Percentiles rank a stretch among this genome's conserved stretches.
These are phyloP conservation scores for Trichoderma citrinoviride DNA, from an alignment of 2,329 filamentous ascomycete species.

Conservation along the genomic window DNA sequence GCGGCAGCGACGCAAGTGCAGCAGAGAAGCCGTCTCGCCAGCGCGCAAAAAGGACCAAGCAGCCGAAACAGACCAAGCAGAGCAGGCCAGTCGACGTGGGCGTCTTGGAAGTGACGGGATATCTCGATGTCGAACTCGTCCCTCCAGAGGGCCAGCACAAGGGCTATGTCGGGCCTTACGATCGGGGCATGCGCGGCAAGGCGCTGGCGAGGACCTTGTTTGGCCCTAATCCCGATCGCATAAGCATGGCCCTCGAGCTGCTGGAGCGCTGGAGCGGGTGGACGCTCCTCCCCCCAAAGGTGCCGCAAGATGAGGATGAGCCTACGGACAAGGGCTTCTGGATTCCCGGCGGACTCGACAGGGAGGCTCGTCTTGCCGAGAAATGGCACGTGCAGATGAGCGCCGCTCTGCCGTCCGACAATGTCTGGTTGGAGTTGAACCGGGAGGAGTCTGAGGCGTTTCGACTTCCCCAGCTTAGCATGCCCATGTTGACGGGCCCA, in stretches of 20 bases:
- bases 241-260: conserved; percentile 39
- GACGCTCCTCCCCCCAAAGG: conserved; percentile 41
- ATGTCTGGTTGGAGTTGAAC: conserved; percentile 25
- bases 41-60: conserved; percentile 28
- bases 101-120: conserved; percentile 24
- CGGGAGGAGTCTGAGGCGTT: conserved; percentile 33
- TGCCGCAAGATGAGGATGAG: conserved; percentile 29
- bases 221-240: conserved; percentile 38
- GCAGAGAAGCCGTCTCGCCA: conserved; percentile 30
- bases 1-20: conserved; percentile 32
- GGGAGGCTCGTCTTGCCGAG: conserved; percentile 35
- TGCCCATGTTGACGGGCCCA: conserved; percentile 38
- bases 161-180: conserved; percentile 39
- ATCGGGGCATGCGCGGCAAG: conserved; percentile 35
- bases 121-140: conserved; percentile 36
- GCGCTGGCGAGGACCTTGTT: conserved; percentile 42
- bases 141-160: conserved; percentile 35
- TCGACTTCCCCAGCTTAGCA: conserved; percentile 27
- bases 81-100: conserved; percentile 28
- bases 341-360: conserved; percentile 37
- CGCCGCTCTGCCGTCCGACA: conserved; percentile 22
- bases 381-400: conserved; percentile 31
- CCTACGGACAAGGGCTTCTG: conserved; percentile 40
- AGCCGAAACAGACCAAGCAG: conserved; percentile 28
- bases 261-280: conserved; percentile 43